These are phyloP conservation scores for Cubamyces sp. DNA, from an alignment of 768 basidiomycete genomes.

Conservation along the genomic window DNA sequence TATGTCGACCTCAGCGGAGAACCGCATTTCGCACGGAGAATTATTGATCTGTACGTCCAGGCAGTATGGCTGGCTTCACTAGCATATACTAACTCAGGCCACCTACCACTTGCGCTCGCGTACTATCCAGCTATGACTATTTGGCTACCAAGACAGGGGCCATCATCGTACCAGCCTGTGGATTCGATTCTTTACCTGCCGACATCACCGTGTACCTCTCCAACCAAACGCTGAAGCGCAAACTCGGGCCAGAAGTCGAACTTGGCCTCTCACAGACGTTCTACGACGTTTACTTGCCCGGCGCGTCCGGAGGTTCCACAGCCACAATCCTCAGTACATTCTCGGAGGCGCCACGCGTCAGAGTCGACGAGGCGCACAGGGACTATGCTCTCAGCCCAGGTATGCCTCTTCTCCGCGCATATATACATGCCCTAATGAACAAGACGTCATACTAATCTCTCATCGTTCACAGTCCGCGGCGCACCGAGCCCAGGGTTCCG, in stretches of 20 bases:
- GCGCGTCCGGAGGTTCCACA: conserved; percentile 69
- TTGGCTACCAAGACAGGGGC: conserved; percentile 69
- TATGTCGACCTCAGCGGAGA: conserved; percentile 90
- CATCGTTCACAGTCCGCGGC: conserved; percentile 30
- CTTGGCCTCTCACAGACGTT: conserved; percentile 64
- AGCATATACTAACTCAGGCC: neutral
- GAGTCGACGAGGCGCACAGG: conserved; percentile 33
- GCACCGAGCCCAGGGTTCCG: conserved; percentile 33
- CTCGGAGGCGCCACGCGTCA: conserved; percentile 39
- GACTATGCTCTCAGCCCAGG: conserved; percentile 51
- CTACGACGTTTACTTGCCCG: conserved; percentile 46
- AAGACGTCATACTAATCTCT: neutral
- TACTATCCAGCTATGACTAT: conserved; percentile 63
- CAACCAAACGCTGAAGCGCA: conserved; percentile 65
- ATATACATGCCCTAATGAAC: neutral
- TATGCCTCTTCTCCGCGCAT: conserved; percentile 26
- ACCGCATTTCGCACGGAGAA: conserved; percentile 62
- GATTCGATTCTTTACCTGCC: conserved; percentile 77
- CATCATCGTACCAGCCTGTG: conserved; percentile 80
- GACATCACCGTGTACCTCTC: conserved; percentile 73
- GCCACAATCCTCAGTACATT: conserved; percentile 39
- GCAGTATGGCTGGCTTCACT: neutral
- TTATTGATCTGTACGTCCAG: conserved; percentile 57
- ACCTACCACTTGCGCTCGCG: neutral
- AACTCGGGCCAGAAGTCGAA: conserved; percentile 39